Base-by-base conservation (phyloP, 371 early-diverging fungal species). In the Apophysomyces elegans region DNA sequence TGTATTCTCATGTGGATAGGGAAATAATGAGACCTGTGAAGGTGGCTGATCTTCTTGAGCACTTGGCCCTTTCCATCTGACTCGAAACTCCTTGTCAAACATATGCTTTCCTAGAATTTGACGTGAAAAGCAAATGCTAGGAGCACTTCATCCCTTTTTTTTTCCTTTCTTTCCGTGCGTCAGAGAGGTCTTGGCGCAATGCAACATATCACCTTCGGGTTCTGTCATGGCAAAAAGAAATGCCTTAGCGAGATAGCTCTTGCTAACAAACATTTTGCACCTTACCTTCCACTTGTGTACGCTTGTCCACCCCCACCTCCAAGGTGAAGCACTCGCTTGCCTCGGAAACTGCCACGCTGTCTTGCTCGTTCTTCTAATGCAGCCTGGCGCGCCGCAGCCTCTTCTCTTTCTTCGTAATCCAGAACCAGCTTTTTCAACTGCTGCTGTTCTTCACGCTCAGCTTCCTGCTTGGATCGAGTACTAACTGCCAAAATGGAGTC, bases 351-450 rank as follows among this genome's bases (percentile, higher is more conserved):
- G 5, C 66, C 66, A 26, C 72, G 71, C 47, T 72, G 67, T 56
- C 69, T 75, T 61, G 64, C 67, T 14, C 75, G 70, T 56, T 79
- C 80, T 56, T 82, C 79, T 35, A 63, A 37, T 14, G 73, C 79
- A 56, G 72, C 81, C 73, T 83, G 84, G 39, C 86, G 78, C 39
- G 84, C 83, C 37, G 87, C 85, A 35, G 88, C 86, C 61, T 85
- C 89, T 63, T 93, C 95, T 35, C 94, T 83, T 59, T 93, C 91
- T 71, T 96, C 96, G 62, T 95, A 97, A 66, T 86, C 91, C 47
- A 98, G 81, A 2, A 98, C 98, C 14, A 97, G 76, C 63, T 90
- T 83, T 74, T 98, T 98, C 70, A 98, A 83, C 50, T 93, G 92
- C 69, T 87, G 88, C 63, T 93, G 91, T 74, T 97, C 97, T 68